Evolutionary conservation across 352 stramenopile species (phyloP).

Genomic region (Pythium phragmiticola): DNA sequence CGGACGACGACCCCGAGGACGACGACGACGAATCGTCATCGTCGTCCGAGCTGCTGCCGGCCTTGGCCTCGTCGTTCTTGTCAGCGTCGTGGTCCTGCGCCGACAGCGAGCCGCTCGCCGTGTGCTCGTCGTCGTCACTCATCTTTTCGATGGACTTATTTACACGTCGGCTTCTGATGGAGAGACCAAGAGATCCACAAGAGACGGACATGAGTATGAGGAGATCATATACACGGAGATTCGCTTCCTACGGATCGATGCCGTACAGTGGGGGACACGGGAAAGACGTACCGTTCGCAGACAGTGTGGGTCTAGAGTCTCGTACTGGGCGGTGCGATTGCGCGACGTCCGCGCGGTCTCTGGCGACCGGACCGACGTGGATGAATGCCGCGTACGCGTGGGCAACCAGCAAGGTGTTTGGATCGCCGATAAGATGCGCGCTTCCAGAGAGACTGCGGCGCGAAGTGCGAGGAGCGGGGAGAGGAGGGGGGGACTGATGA

Average conservation of each 20-base stretch:
- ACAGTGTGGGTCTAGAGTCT: no score
- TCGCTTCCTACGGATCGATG: no score
- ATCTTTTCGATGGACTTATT: conserved; percentile 16
- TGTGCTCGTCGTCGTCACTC: conserved; percentile 36
- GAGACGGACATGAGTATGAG: no score
- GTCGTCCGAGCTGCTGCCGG: conserved; percentile 55
- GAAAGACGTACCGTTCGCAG: no score
- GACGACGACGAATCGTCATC: conserved; percentile 46
- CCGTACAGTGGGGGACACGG: no score
- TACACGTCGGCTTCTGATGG: background rate
- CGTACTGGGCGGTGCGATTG: conserved; percentile 2
- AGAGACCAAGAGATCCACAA: background rate
- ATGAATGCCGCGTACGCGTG: background rate
- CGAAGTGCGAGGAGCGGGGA: conserved; percentile 8
- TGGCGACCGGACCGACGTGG: background rate
- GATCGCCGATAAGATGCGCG: background rate
- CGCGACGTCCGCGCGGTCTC: conserved; percentile 2
- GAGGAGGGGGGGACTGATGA: conserved; percentile 7
- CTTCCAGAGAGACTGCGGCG: conserved; percentile 16
- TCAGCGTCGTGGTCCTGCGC: conserved; percentile 17
- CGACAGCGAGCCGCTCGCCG: conserved; percentile 23
- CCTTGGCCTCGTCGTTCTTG: conserved; percentile 37
- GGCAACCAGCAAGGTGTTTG: background rate
- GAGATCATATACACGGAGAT: no score
- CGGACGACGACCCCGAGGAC: conserved; percentile 72